phyloP scores from a whole-genome alignment of 2,329 filamentous ascomycete genomes.

The Phyllosticta capitalensis region DNA sequence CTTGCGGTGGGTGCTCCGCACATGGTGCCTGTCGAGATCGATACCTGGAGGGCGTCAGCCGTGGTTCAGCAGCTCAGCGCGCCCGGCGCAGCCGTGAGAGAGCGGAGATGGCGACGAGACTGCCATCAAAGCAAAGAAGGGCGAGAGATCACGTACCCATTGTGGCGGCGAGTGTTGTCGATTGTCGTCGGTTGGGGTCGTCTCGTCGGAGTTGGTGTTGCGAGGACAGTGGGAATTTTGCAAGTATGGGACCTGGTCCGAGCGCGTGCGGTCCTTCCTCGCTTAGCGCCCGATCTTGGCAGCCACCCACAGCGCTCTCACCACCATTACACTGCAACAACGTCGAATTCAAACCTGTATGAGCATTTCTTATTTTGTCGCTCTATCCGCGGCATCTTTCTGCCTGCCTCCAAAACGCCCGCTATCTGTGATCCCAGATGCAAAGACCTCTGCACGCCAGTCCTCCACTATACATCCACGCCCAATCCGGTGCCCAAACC shows the following conservation, averaged over 20 bases:
- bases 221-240: slow-evolving; percentile 1
- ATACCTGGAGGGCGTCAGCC: slow-evolving; percentile 19
- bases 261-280: not conserved
- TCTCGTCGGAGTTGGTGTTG: slow-evolving; percentile 11
- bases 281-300: not conserved
- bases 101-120: not conserved
- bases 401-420: not conserved
- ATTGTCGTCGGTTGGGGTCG: slow-evolving; percentile 8
- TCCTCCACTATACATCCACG: not conserved
- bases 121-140: not conserved
- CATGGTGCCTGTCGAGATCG: slow-evolving; percentile 50
- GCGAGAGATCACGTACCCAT: slow-evolving; percentile 8
- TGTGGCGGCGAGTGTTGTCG: slow-evolving; percentile 11
- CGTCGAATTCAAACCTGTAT: not conserved
- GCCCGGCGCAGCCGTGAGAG: not conserved
- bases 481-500: not conserved
- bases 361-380: not conserved
- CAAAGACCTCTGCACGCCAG: not conserved
- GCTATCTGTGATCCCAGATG: not conserved
- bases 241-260: not conserved
- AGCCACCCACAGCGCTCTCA: not conserved
- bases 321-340: not conserved
- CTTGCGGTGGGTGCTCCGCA: slow-evolving; percentile 67
- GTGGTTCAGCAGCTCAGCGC: not conserved
- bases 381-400: not conserved